Conservation (phyloP, 306 rosid species). For the Mimosa pudica region DNA sequence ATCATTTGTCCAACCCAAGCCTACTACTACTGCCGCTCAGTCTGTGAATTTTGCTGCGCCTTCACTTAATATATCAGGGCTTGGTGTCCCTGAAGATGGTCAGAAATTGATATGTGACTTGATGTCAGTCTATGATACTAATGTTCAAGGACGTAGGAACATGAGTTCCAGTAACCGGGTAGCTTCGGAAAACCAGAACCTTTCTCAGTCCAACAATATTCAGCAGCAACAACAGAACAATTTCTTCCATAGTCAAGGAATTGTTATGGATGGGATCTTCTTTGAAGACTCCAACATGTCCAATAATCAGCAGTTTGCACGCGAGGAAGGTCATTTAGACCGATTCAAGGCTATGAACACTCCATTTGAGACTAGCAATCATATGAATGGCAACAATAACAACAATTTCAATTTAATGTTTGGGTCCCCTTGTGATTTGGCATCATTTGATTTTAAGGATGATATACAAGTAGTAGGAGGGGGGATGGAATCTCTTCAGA, state of each 20-base stretch:
- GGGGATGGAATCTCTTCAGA: slow-evolving; percentile 47
- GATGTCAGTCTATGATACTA: slow-evolving; percentile 57
- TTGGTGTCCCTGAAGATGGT: slow-evolving; percentile 65
- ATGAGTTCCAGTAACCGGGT: slow-evolving; percentile 30
- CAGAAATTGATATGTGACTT: slow-evolving; percentile 60
- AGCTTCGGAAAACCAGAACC: slow-evolving; percentile 38
- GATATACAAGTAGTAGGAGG: slow-evolving; percentile 51
- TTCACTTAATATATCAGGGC: slow-evolving; percentile 50
- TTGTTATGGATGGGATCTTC: slow-evolving; percentile 51
- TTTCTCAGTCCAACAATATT: slow-evolving; percentile 36
- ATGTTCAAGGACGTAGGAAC: slow-evolving; percentile 49
- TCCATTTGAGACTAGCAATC: slow-evolving; percentile 49
- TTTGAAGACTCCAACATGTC: slow-evolving; percentile 41
- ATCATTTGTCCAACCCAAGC: slow-evolving; percentile 49
- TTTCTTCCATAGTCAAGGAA: slow-evolving; percentile 45
- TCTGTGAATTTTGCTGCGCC: slow-evolving; percentile 45
- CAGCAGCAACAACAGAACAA: slow-evolving; percentile 45
- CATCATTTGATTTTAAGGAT: slow-evolving; percentile 57
- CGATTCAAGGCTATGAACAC: slow-evolving; percentile 53
- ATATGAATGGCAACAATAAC: slow-evolving; percentile 41
- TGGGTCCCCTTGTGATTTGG: slow-evolving; percentile 55
- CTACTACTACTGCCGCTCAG: slow-evolving; percentile 23
- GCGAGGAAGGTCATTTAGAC: slow-evolving; percentile 49
- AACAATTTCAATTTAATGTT: slow-evolving; percentile 49
- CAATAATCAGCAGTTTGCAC: slow-evolving; percentile 35